Conservation (phyloP, 192 early-diverging fungal genomes). For the Funneliformis geosporum region DNA sequence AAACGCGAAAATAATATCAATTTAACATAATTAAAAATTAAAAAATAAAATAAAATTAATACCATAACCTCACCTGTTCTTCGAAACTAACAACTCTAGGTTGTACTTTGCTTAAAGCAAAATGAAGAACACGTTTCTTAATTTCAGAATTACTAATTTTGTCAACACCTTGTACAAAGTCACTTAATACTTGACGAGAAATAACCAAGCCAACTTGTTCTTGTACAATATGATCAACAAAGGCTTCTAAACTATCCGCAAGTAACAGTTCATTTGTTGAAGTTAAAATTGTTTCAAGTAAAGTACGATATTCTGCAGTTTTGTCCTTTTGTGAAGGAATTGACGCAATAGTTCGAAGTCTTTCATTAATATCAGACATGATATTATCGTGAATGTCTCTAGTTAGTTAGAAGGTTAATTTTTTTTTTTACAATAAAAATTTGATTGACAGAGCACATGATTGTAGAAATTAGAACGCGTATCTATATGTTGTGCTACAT, state of each 20-base stretch:
- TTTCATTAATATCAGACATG: conserved; percentile 4
- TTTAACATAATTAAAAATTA: neutral
- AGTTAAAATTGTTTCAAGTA: conserved; percentile 19
- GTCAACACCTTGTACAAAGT: conserved; percentile 67
- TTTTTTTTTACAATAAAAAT: too few relatives aligned
- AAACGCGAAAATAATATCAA: neutral
- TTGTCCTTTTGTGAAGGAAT: conserved; percentile 35
- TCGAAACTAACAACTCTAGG: conserved; percentile 80
- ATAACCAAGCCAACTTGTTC: conserved; percentile 74
- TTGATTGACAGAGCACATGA: too few relatives aligned
- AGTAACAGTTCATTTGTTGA: neutral
- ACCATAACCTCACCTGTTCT: conserved; percentile 61
- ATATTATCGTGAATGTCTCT: neutral
- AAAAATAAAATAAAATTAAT: too few relatives aligned
- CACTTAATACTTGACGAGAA: conserved; percentile 71
- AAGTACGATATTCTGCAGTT: conserved; percentile 31
- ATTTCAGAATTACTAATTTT: conserved; percentile 42
- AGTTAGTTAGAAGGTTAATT: too few relatives aligned
- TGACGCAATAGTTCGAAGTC: neutral
- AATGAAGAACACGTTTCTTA: conserved; percentile 64
- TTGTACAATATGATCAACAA: conserved; percentile 37
- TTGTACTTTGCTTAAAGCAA: conserved; percentile 68
- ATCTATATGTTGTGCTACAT: too few relatives aligned
- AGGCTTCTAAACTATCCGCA: conserved; percentile 22
- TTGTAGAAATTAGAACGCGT: too few relatives aligned